Conservation (phyloP, 2,329 filamentous ascomycete genomes). For the Diaporthe vexans region DNA sequence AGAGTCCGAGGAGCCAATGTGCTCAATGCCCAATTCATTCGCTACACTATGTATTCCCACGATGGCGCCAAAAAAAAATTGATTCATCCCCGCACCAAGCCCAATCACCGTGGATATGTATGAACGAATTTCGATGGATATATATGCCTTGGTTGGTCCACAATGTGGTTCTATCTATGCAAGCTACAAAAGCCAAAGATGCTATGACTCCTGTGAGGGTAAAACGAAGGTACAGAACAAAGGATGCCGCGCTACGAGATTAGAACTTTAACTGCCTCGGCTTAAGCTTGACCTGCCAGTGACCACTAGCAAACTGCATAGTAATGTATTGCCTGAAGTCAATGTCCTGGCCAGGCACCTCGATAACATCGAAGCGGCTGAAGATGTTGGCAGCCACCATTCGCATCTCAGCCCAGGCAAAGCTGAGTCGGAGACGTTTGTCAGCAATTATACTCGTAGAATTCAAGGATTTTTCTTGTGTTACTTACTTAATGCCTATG, state of each 20-base stretch:
- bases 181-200: background rate
- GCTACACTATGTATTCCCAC: background rate
- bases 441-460: background rate
- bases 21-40: background rate
- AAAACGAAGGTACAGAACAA: no score
- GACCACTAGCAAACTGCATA: constrained; percentile 45
- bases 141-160: no score
- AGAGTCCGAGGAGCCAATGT: no score
- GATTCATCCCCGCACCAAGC: background rate
- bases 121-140: background rate
- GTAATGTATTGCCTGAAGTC: constrained; percentile 47
- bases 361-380: constrained; percentile 45
- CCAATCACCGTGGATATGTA: background rate
- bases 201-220: no score
- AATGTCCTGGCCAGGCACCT: constrained; percentile 44
- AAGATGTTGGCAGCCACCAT: constrained; percentile 45
- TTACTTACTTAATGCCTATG: constrained; percentile 45
- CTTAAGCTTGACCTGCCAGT: constrained; percentile 46
- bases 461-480: background rate
- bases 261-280: constrained; percentile 12
- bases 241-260: background rate
- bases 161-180: background rate
- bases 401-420: constrained; percentile 47
- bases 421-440: constrained; percentile 22
- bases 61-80: background rate